These are phyloP conservation scores for Boletus barrowsii DNA, from an alignment of 768 basidiomycete genomes.

Conservation along the genomic window DNA sequence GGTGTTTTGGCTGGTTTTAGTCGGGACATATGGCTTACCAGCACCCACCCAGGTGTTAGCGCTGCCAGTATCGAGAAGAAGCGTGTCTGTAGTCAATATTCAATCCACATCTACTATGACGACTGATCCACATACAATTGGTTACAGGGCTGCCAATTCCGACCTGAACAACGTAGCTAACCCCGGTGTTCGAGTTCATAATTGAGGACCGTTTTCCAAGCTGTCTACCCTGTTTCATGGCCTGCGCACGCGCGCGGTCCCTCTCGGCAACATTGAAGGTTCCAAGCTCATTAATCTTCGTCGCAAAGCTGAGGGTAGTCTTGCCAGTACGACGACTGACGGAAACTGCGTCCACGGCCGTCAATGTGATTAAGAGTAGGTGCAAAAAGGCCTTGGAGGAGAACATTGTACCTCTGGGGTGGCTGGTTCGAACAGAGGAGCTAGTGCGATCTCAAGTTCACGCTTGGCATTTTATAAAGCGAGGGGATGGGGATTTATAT, in stretches of 20 bases:
- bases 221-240: not conserved
- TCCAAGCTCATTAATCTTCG: constrained; percentile 9
- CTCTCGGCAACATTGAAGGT: constrained; percentile 5
- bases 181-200: constrained; percentile 16
- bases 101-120: not conserved
- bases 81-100: constrained; percentile 12
- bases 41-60: constrained; percentile 27
- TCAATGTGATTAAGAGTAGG: not conserved
- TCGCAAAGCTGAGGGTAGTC: constrained; percentile 9
- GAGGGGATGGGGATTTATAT: too few species aligned
- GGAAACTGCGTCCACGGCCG: not conserved
- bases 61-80: constrained; percentile 17
- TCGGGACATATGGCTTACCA: constrained; percentile 8
- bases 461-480: too few species aligned
- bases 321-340: not conserved
- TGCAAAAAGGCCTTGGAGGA: not conserved
- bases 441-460: too few species aligned
- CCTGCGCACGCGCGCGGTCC: constrained; percentile 14
- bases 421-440: too few species aligned
- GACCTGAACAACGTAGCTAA: constrained; percentile 27
- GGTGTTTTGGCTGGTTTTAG: constrained; percentile 11
- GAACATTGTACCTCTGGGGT: not conserved
- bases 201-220: constrained; percentile 6
- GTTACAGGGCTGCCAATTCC: constrained; percentile 25
- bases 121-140: constrained; percentile 16